Evolutionary conservation across 192 early-diverging fungal species (phyloP), one percentile per base, ranked within the genome.

Genomic region (Jimgerdemannia lactiflua): DNA sequence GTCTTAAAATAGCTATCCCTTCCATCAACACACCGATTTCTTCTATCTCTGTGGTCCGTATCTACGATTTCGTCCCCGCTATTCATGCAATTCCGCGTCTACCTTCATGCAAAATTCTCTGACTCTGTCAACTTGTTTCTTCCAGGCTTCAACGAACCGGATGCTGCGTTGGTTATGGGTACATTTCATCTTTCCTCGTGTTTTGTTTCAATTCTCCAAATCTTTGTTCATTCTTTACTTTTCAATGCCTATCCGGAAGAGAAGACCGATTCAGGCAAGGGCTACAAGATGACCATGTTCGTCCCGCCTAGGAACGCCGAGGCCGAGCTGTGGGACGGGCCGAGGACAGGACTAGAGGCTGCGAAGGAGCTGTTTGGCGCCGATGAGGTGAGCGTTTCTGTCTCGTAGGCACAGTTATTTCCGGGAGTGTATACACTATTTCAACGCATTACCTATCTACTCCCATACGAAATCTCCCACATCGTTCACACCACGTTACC

Each of bases 21-120:
- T 96, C 79, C 94, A 96, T 74, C 98, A 99, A 77, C 87, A 94
- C 73, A 95, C 96, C 6, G 93, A 99, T 74, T 90, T 98, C 77
- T 90, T 89, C 74, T 98, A 98, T 71, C 83, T 99, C 44, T 85
- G 79, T 49, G 88, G 84, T 85, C 77, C 20, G 75, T 42, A 73
- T 39, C 40, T 68, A 29, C 29, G 29, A 29, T 29, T 29, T 29
- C 29, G 29, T 29, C 29, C 29, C 29, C 29, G 29, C 29, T 29
- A 29, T 29, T 29, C 29, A 29, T 29, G 29, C 29, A 29, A 29
- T 29, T 29, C 29, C 29, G 29, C 29, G 29, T 29, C 29, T 29
- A 29, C 29, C 29, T 29, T 29, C 29, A 29, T 29, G 29, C 29
- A 1, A 29, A 29, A 29, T 29, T 29, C 29, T 29, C 29, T 29